Evolutionary conservation across 2,329 filamentous ascomycete species (phyloP).

Genomic region (Aspergillus phoenicis): DNA sequence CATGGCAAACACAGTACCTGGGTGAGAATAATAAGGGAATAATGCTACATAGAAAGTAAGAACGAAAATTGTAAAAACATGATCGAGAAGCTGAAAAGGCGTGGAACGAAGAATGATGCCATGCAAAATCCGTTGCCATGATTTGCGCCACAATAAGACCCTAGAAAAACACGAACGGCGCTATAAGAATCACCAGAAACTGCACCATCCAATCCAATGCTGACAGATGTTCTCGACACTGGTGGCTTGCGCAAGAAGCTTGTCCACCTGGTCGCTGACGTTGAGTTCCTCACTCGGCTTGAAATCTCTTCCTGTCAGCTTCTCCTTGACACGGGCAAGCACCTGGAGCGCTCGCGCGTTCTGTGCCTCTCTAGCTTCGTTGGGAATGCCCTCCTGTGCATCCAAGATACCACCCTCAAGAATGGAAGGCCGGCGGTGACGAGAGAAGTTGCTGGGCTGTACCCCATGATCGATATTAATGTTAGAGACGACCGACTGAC

Average conservation of each 20-base stretch:
- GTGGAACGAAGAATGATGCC: conserved; percentile 21
- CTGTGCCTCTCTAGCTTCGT: conserved; percentile 70
- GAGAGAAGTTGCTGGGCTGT: conserved; percentile 66
- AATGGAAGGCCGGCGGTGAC: conserved; percentile 68
- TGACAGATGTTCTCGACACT: conserved; percentile 97
- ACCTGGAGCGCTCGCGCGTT: conserved; percentile 93
- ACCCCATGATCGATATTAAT: conserved; percentile 54
- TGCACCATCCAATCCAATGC: conserved; percentile 99
- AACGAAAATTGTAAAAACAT: conserved; percentile 11
- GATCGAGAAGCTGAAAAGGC: conserved; percentile 17
- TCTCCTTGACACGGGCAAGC: conserved; percentile 87
- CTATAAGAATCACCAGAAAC: conserved; percentile 73
- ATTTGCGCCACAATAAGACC: conserved; percentile 31
- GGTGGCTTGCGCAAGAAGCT: conserved; percentile 90
- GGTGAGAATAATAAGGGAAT: conserved; percentile 8
- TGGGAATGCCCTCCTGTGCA: conserved; percentile 43
- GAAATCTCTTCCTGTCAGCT: conserved; percentile 92
- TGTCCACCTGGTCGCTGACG: conserved; percentile 87
- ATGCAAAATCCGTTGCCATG: conserved; percentile 31
- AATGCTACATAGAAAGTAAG: conserved; percentile 14
- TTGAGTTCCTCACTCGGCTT: conserved; percentile 81
- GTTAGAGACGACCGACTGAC: conserved; percentile 59
- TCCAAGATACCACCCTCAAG: conserved; percentile 59
- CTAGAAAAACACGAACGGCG: conserved; percentile 19
- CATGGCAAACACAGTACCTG: neutral